Evolutionary conservation across 139 green algal genomes (phyloP), one percentile per base, ranked within the genome.

Genomic region (Micromonas pusilla): DNA sequence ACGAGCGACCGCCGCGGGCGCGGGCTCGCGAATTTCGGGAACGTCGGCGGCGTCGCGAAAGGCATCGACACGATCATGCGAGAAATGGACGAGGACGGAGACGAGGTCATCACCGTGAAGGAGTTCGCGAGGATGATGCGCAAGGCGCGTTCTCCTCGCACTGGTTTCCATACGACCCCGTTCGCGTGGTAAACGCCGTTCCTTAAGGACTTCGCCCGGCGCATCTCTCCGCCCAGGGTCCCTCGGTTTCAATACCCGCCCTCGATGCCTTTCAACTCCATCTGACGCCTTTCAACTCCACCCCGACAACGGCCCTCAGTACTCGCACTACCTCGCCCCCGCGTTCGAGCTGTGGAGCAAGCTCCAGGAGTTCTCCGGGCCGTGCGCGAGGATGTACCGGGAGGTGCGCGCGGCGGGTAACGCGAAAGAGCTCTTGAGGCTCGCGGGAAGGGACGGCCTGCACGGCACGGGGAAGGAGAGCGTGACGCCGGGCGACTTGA

Each of bases 331-430:
- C 65, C 3, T 72, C 4, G 26, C 65, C 4, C 65, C 65, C 26
- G 65, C 65, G n/a, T 72, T 72, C 13, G 65, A 72, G 28, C 65
- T 72, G 28, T 72, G 65, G 65, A 21, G 13, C 13, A 33, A 32
- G 30, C 4, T 72, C n/a, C n/a, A 72, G 13, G 13, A 38, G 65
- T 45, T 52, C 4, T 4, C 65, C 3, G 33, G 33, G 38, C 65
- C 65, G 26, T 72, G 65, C 30, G 32, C 13, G 3, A 6, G 13
- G 23, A 3, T 72, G 65, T 52, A 72, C 13, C 4, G 23, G 65
- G 65, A 72, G 30, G 13, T 72, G 26, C 36, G 21, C n/a, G 30
- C 32, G 28, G 33, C 26, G 32, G 65, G 65, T 72, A 37, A 39
- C 4, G 3, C 3, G 26, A 45, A 72, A 4, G 28, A 72, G 30